phyloP scores from a whole-genome alignment of 176 grass and related monocot genomes.

The sorghum (Sorghum bicolor) region DNA sequence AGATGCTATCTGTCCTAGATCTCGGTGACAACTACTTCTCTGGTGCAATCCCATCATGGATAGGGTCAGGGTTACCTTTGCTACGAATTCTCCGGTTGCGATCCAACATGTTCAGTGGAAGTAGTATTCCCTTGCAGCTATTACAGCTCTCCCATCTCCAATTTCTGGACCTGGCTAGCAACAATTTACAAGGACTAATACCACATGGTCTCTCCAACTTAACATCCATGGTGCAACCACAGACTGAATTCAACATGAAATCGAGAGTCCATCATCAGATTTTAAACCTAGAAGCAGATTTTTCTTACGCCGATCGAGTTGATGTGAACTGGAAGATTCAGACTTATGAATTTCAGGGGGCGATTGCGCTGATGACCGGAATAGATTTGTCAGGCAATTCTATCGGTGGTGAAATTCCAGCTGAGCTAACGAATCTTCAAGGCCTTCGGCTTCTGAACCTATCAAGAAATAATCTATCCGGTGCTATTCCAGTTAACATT shows the following conservation, averaged over 20 bases:
- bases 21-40: constrained; percentile 33
- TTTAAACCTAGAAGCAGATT: background rate
- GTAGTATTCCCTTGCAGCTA: constrained; percentile 32
- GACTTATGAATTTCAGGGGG: constrained; percentile 18
- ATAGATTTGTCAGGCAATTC: constrained; percentile 30
- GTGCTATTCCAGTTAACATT: background rate
- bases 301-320: background rate
- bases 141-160: constrained; percentile 33
- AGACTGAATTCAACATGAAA: constrained; percentile 27
- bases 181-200: constrained; percentile 31
- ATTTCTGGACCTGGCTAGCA: constrained; percentile 28
- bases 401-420: background rate
- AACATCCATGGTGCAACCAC: constrained; percentile 31
- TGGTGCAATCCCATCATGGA: constrained; percentile 38
- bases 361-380: constrained; percentile 15
- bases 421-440: constrained; percentile 10
- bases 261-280: background rate
- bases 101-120: constrained; percentile 32
- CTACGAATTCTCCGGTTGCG: constrained; percentile 38
- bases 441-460: constrained; percentile 20
- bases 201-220: background rate
- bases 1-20: constrained; percentile 30
- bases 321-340: constrained; percentile 30
- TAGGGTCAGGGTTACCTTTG: constrained; percentile 9
- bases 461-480: constrained; percentile 18